Base-by-base conservation (phyloP, 805 yeast genomes). In the Diddensiella caesifluorescens region DNA sequence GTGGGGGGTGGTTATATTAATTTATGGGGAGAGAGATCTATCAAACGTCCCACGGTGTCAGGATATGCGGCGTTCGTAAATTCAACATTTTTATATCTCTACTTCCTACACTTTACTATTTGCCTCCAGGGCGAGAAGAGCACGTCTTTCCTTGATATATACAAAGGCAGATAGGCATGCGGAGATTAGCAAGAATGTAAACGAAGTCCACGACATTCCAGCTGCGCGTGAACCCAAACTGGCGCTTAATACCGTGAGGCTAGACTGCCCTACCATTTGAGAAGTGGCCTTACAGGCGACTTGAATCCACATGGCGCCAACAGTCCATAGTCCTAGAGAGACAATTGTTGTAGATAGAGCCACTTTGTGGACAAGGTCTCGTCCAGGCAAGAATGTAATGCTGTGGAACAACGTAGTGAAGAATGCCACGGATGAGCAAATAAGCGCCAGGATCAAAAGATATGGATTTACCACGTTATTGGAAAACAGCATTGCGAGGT, bases 291-390 rank as follows among this genome's bases (percentile, higher is more conserved):
- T 38, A 4, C 46, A 29, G 6, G 55, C 50, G 2, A 51, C 54
- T 16, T 54, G 47, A 7, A 46, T 40, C 57, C 56, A 52, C 19
- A 54, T 39, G n/a, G 52, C 48, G 5, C 51, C 53, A 7, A 52
- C 40, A 9, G 44, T 39, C 53, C 54, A 48, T 9, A 48, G 28
- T 7, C 45, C 35, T 30, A 45, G 46, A 5, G 55, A 39, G 10
- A 39, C 23, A 3, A 41, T 30, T 15, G 27, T 34, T 7, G 37
- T 15, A 32, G 34, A 4, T 10, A 35, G 10, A 16, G 35, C 35
- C 28, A 40, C 21, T 19, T 22, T 31, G 4, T 22, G 37, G 18
- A 42, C 5, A 2, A 23, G 23, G 4, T 21, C 27, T 26, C 23
- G 41, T 35, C 32, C 21, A 20, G 54, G 50, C 19, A 42, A 9